Percentiles rank a stretch among this genome's conserved stretches.
Conservation (phyloP, 2,329 filamentous ascomycete genomes). For the Mariannaea sp. region DNA sequence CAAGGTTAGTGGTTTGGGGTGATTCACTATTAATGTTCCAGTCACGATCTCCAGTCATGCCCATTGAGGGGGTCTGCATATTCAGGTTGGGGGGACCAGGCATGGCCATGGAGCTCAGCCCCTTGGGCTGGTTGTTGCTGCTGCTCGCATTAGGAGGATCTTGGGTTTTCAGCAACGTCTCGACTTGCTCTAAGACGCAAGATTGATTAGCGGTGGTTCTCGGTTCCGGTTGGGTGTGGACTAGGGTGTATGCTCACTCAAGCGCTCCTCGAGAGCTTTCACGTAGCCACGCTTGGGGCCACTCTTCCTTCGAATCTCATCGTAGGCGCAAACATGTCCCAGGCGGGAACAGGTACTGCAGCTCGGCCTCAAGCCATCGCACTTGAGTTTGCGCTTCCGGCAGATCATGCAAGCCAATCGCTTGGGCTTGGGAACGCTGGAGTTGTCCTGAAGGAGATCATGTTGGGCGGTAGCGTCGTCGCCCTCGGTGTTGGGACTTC, state of each 20-base stretch:
- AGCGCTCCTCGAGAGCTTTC: conserved; percentile 87
- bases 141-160: conserved; percentile 50
- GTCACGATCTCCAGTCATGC: conserved; percentile 53
- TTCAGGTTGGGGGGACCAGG: conserved; percentile 32
- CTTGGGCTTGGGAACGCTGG: conserved; percentile 77
- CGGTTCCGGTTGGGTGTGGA: conserved; percentile 4
- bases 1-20: conserved; percentile 52
- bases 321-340: conserved; percentile 85
- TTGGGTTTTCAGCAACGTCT: conserved; percentile 84
- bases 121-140: conserved; percentile 39
- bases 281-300: conserved; percentile 94
- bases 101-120: conserved; percentile 35
- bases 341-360: conserved; percentile 89
- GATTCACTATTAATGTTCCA: conserved; percentile 63
- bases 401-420: conserved; percentile 94
- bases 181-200: conserved; percentile 77
- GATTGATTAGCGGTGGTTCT: conserved; percentile 28
- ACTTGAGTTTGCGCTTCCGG: conserved; percentile 87
- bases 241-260: conserved; percentile 68
- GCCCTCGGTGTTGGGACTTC: conserved; percentile 40
- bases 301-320: conserved; percentile 92
- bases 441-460: conserved; percentile 55
- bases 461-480: conserved; percentile 44
- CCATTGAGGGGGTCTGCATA: conserved; percentile 53
- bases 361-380: conserved; percentile 81